These are phyloP conservation scores for Colletotrichum sansevieriae DNA, from an alignment of 2,329 filamentous ascomycete species.

Conservation along the genomic window DNA sequence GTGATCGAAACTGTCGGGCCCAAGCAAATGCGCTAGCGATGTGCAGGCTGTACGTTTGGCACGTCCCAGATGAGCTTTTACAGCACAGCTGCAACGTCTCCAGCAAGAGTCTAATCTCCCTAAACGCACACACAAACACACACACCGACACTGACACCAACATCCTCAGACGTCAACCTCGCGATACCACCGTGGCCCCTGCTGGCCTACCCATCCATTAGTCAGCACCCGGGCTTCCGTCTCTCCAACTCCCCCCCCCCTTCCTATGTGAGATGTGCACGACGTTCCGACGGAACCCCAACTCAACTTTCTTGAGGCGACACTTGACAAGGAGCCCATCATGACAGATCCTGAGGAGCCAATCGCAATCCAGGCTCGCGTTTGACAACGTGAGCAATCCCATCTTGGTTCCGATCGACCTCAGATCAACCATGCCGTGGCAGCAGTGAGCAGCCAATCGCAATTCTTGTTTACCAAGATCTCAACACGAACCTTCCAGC, in stretches of 20 bases:
- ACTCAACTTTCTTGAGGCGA: conserved; percentile 41
- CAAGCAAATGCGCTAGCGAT: conserved; percentile 28
- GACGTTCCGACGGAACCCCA: conserved; percentile 39
- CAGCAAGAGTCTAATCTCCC: conserved; percentile 4
- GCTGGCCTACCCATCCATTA: conserved; percentile 25
- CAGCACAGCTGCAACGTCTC: conserved; percentile 29
- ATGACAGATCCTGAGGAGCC: conserved; percentile 48
- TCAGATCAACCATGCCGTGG: conserved; percentile 42
- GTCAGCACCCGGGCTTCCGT: conserved; percentile 42
- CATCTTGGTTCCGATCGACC: conserved; percentile 43
- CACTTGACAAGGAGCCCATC: conserved; percentile 44
- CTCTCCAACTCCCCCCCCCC: conserved; percentile 29
- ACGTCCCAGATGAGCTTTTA: conserved; percentile 19
- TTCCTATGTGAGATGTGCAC: conserved; percentile 38
- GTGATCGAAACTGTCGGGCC: conserved; percentile 23
- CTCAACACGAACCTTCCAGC: conserved; percentile 38
- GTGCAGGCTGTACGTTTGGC: conserved; percentile 24
- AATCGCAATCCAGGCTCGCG: conserved; percentile 50
- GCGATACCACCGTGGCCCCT: conserved; percentile 28
- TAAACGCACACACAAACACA: neutral
- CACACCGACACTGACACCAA: neutral
- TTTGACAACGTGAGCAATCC: conserved; percentile 45
- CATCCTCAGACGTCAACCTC: conserved; percentile 35
- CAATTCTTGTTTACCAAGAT: conserved; percentile 41
- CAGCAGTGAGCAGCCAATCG: conserved; percentile 45